phyloP scores from a whole-genome alignment of 192 early-diverging fungal species.

The Diversispora eburnea region DNA sequence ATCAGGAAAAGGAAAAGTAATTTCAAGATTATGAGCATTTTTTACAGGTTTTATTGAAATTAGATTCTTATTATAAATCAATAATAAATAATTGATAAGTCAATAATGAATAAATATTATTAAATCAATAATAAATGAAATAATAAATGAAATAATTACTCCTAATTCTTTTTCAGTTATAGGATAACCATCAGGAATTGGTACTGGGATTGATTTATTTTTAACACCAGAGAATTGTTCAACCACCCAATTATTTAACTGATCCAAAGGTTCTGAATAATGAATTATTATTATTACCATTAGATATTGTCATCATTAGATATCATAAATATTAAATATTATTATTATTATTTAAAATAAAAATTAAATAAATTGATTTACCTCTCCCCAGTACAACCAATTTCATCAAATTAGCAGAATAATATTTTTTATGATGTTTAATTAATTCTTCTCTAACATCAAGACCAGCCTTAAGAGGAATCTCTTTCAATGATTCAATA shows the following conservation, averaged over 20 bases:
- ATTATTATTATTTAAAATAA: background rate
- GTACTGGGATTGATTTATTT: slow-evolving; percentile 69
- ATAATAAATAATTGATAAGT: background rate
- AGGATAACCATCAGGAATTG: slow-evolving; percentile 64
- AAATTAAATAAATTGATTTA: slow-evolving; percentile 15
- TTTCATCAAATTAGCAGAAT: slow-evolving; percentile 96
- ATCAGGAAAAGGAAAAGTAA: slow-evolving; percentile 88
- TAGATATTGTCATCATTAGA: background rate
- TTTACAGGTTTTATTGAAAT: slow-evolving; percentile 77
- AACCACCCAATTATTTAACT: slow-evolving; percentile 79
- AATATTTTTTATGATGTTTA: slow-evolving; percentile 85
- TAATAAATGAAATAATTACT: slow-evolving; percentile 34
- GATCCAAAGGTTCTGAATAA: slow-evolving; percentile 73
- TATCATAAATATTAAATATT: too few relatives aligned
- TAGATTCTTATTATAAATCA: slow-evolving; percentile 47
- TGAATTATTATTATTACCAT: background rate
- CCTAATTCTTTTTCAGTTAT: slow-evolving; percentile 67
- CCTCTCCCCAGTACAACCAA: slow-evolving; percentile 80
- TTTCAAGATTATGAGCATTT: slow-evolving; percentile 70
- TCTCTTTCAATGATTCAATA: slow-evolving; percentile 73
- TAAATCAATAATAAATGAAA: background rate
- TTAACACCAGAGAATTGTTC: slow-evolving; percentile 72
- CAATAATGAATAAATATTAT: background rate
- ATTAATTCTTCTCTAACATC: slow-evolving; percentile 82
- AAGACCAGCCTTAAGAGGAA: slow-evolving; percentile 61